Base-by-base conservation (phyloP, 805 yeast species). In the Lachancea fermentati region DNA sequence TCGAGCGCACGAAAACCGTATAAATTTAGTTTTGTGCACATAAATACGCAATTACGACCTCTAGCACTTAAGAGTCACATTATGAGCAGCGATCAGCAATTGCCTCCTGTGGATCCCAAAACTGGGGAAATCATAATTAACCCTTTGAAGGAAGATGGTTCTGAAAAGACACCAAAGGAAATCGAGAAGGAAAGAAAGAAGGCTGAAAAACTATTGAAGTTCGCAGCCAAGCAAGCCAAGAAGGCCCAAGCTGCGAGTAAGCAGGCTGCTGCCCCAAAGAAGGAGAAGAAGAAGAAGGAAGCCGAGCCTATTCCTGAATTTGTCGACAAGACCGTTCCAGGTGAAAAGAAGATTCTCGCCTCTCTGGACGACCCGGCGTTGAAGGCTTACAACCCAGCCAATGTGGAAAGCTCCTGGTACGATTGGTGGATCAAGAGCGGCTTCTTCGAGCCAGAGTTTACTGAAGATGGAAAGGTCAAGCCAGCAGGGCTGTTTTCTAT, bases 341-440 rank as follows among this genome's bases (percentile, higher is more conserved):
- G 98, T 47, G 95, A 88, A 55, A 93, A 91, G 78, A 93, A 93
- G 69, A 65, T 81, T 25, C 75, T 93, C 43, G 83, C 79, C n/a
- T 75, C 87, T 26, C 75, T 93, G 39, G 96, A 91, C 32, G 95
- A 89, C 60, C 89, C 96, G 16, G 80, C 97, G 15, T 78, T 93
- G 62, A 89, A 93, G 66, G 91, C 97, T 7, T 93, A 93, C 66
- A 85, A 78, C 56, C 98, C 98, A 25, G 76, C 78, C 53, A 83
- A 81, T 53, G 97, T 93, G 35, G 98, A 93, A 67, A 82, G 94
- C 42, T 85, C 96, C 11, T 93, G 98, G 98, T 91, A 91, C 67
- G 78, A 76, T 14, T 93, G 98, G 97, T 93, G 98, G 98, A 82
- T 77, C 45, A 72, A 83, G 55, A 75, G 85, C 64, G 94, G 93